Base-by-base conservation (phyloP, 2,329 filamentous ascomycete genomes). In the Cordyceps pruinosa region DNA sequence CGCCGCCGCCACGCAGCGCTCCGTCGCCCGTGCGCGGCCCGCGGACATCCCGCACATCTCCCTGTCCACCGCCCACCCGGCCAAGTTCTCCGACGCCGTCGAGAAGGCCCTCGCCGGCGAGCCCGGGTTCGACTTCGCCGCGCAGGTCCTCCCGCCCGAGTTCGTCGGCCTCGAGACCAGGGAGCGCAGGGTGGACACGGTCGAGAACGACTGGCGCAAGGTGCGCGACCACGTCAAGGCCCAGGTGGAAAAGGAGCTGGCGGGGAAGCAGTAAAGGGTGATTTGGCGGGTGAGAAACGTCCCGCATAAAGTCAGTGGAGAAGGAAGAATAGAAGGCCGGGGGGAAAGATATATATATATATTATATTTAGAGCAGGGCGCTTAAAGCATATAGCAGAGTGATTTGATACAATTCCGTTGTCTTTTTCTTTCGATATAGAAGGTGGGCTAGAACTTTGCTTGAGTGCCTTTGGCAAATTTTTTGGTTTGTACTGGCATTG, bases 21-120 rank as follows among this genome's bases (percentile, higher is more conserved):
- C 89, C 3, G 78, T 89, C 34, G 69, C 75, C 44, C 77, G 83
- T 13, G 71, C 76, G 21, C 21, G 5, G 1, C 73, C 73, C 28
- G 69, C 77, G 2, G 75, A 75, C 17, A 74, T 86, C 53, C 77
- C 73, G n/a, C 88, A 96, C 70, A 88, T 99, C 66, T 86, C 90
- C 1, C 83, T 99, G 3, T 89, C 92, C 1, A 99, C 94, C 2
- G 94, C 94, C 2, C 94, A 99, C 72, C 93, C 94, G 0, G 94
- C 93, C 60, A 99, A 99, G 73, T 99, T 99, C 68, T 85, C 88
- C 0, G 83, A 84, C 32, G 92, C 92, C 0, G 93, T 99, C 2
- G 87, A 92, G 64, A 65, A 88, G 48, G 91, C 93, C 0, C 77
- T 97, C 59, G 81, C 84, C 61, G 81, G 81, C 9, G 79, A 89